A percentile compares a stretch with the other conserved stretches of the same genome.
phyloP scores from a whole-genome alignment of 164 flowering plant species.

The Chloranthus sessilifolius region DNA sequence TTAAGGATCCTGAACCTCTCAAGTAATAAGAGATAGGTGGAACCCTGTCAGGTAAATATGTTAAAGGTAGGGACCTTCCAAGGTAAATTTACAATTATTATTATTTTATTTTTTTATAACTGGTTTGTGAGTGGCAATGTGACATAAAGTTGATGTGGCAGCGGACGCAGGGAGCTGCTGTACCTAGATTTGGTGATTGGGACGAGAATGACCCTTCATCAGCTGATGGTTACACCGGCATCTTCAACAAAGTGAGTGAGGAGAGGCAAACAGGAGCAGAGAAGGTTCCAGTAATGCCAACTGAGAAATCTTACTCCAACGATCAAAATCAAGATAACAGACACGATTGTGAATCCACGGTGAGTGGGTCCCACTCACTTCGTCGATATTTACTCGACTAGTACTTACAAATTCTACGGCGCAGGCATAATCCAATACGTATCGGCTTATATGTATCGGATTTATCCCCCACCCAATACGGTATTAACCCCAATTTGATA shows the following conservation, averaged over 20 bases:
- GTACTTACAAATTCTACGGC: not conserved
- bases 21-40: too few species aligned
- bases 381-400: not conserved
- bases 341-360: not conserved
- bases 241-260: constrained; percentile 61
- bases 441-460: too few species aligned
- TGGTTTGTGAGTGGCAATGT: not conserved
- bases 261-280: constrained; percentile 46
- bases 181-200: constrained; percentile 84
- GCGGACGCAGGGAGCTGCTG: constrained; percentile 60
- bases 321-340: constrained; percentile 5
- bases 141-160: constrained; percentile 17
- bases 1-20: not conserved
- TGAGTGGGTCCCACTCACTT: not conserved
- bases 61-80: not conserved
- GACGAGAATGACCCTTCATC: constrained; percentile 65
- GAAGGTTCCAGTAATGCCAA: constrained; percentile 15
- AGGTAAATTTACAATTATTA: not conserved
- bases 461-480: too few species aligned
- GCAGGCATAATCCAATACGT: too few species aligned
- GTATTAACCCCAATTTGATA: too few species aligned
- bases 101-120: not conserved
- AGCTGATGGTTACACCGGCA: constrained; percentile 65
- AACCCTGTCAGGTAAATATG: not conserved
- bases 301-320: constrained; percentile 10